Base-by-base conservation (phyloP, 106 monocot species). In the Apostasia ramifera region DNA sequence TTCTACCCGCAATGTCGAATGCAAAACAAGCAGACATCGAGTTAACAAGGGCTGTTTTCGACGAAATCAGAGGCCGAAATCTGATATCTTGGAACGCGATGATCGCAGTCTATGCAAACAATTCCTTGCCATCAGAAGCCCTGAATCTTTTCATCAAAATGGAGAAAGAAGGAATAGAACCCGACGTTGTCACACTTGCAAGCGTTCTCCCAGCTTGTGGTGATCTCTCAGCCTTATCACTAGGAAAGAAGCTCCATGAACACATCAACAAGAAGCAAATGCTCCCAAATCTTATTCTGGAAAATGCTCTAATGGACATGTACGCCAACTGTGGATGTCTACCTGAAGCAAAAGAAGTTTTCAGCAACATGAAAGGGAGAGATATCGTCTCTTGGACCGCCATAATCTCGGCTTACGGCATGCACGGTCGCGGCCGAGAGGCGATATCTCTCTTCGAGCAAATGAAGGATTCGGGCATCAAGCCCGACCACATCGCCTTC, bases 241-340 rank as follows among this genome's bases (percentile, higher is more conserved):
- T 86, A 38, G 95, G 95, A 41, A 82, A 56, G 38, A 53, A 53
- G 9, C 89, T 97, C 8, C 92, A 87, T 71, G 74, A 73, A 11
- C 45, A 68, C 39, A 70, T 87, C 46, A 69, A 73, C 67, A 76
- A 66, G 44, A 84, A 77, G 48, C 59, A 40, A 41, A 81, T 97
- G 82, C 40, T 49, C 59, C 86, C 86, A 26, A 97, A 89, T 70
- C 10, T 92, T 53, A 71, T 86, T 43, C 57, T 97, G 12, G 89
- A 89, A 74, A 97, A 97, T 66, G 88, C 95, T 6, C 78, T 97
- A 2, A 77, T 97, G 78, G 86, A 92, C 68, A 87, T 92, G 92
- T 92, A 97, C 37, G 70, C 92, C 0, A 87, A 80, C 15, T 89
- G 92, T 65, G 95, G 95, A 61, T 80, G 82, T 50, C 67, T 92